Conservation (phyloP, 2,329 filamentous ascomycete species). For the Cladosporium velox region DNA sequence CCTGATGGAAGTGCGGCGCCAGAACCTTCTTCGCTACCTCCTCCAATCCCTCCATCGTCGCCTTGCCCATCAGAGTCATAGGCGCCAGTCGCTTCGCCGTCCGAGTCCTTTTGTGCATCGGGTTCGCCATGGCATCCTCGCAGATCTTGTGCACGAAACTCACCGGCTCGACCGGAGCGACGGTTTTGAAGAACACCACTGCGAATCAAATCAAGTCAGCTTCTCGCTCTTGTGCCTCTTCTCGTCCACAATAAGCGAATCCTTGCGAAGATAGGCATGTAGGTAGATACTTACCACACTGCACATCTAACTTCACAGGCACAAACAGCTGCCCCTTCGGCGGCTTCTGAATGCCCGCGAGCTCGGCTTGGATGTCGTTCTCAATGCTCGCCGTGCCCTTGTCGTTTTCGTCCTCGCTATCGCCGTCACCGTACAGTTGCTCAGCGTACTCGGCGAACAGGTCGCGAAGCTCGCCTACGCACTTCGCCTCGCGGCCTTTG, state of each 20-base stretch:
- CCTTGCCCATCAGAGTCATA: slow-evolving; percentile 62
- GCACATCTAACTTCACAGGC: slow-evolving; percentile 56
- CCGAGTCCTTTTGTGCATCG: slow-evolving; percentile 56
- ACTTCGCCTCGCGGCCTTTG: slow-evolving; percentile 69
- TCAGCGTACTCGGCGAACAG: slow-evolving; percentile 69
- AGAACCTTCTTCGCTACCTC: slow-evolving; percentile 66
- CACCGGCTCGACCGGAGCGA: slow-evolving; percentile 60
- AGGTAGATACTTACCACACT: slow-evolving; percentile 49
- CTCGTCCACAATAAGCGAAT: neutral
- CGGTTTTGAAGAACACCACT: slow-evolving; percentile 62
- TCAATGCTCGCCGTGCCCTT: slow-evolving; percentile 63
- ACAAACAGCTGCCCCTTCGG: slow-evolving; percentile 53
- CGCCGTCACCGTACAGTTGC: slow-evolving; percentile 46
- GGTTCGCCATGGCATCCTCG: slow-evolving; percentile 54
- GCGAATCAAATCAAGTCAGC: slow-evolving; percentile 3
- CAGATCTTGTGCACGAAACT: slow-evolving; percentile 61
- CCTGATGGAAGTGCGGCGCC: slow-evolving; percentile 61
- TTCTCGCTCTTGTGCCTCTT: neutral
- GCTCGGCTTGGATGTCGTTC: slow-evolving; percentile 68
- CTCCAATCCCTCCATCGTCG: slow-evolving; percentile 67
- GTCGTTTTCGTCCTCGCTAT: slow-evolving; percentile 41
- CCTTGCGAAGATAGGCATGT: neutral
- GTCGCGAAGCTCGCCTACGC: slow-evolving; percentile 65
- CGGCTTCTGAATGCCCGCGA: slow-evolving; percentile 62
- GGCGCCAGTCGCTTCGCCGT: slow-evolving; percentile 64